Percentiles rank a stretch among this genome's conserved stretches.
Evolutionary conservation across 768 basidiomycete genomes (phyloP).

Genomic region (Macrocybe gigantea): DNA sequence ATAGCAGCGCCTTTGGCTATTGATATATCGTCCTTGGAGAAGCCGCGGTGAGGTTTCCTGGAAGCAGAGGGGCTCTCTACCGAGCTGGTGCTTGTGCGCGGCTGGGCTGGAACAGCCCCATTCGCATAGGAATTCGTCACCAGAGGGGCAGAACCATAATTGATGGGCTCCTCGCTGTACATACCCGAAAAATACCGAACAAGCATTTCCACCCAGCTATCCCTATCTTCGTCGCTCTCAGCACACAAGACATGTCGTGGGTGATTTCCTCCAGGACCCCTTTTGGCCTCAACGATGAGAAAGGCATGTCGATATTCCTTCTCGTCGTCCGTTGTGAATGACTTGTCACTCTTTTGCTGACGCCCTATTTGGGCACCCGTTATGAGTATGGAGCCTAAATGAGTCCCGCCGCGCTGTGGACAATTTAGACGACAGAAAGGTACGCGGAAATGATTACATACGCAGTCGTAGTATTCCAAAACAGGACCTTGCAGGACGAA

Average conservation of each 20-base stretch:
- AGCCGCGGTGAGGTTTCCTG: constrained; percentile 34
- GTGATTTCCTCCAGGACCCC: constrained; percentile 60
- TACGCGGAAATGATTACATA: constrained; percentile 37
- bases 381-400: constrained; percentile 85
- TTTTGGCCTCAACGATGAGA: constrained; percentile 88
- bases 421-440: constrained; percentile 9
- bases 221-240: constrained; percentile 89
- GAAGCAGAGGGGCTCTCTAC: constrained; percentile 25
- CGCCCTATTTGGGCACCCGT: constrained; percentile 96
- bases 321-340: constrained; percentile 65
- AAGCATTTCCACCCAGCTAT: constrained; percentile 91
- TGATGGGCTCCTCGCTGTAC: constrained; percentile 67
- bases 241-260: constrained; percentile 93
- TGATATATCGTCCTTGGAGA: constrained; percentile 56
- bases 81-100: constrained; percentile 52
- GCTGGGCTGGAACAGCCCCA: constrained; percentile 29
- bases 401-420: constrained; percentile 79
- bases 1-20: constrained; percentile 42
- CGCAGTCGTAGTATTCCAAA: constrained; percentile 93
- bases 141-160: constrained; percentile 27
- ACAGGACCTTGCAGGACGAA: constrained; percentile 90
- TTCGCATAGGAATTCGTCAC: constrained; percentile 13
- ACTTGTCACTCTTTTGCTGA: constrained; percentile 65
- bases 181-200: constrained; percentile 80
- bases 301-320: constrained; percentile 97